phyloP scores from a whole-genome alignment of 75 land plant genomes.

The Azolla pinnata region DNA sequence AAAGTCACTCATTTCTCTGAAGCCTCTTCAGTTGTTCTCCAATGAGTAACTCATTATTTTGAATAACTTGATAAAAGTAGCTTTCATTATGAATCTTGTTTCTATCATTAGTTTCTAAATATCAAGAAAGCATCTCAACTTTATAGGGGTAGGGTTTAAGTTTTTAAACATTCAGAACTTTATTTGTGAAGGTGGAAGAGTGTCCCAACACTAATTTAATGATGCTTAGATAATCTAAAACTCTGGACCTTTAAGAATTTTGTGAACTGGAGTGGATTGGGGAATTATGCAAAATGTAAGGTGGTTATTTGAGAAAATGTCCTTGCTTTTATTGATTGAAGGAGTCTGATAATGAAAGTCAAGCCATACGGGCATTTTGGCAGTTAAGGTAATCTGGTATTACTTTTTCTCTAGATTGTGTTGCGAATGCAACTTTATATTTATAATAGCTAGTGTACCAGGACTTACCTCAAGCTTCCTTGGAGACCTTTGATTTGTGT shows the following conservation, averaged over 20 bases:
- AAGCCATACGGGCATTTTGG: slow-evolving; percentile 41
- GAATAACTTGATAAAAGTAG: no score
- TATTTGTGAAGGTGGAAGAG: neutral
- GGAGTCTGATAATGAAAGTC: slow-evolving; percentile 11
- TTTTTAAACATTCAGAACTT: neutral
- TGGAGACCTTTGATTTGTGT: slow-evolving; percentile 77
- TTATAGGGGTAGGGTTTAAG: no score
- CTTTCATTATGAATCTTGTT: no score
- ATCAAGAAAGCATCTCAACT: no score
- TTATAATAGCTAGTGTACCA: slow-evolving; percentile 7
- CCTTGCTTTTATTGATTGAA: no score
- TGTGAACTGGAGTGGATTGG: no score
- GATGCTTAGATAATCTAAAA: neutral
- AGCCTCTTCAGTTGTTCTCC: no score
- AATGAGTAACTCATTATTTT: no score
- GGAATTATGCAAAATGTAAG: no score
- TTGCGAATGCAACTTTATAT: neutral
- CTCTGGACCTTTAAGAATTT: neutral
- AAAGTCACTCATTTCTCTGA: no score
- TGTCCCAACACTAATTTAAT: neutral
- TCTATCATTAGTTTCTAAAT: no score
- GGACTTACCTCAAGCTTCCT: slow-evolving; percentile 75
- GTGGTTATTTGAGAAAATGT: no score
- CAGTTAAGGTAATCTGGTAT: slow-evolving; percentile 31
- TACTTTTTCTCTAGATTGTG: neutral